These are phyloP conservation scores for Acanthamoeba polyphaga DNA, from an alignment of 208 protist genomes.

Conservation along the genomic window DNA sequence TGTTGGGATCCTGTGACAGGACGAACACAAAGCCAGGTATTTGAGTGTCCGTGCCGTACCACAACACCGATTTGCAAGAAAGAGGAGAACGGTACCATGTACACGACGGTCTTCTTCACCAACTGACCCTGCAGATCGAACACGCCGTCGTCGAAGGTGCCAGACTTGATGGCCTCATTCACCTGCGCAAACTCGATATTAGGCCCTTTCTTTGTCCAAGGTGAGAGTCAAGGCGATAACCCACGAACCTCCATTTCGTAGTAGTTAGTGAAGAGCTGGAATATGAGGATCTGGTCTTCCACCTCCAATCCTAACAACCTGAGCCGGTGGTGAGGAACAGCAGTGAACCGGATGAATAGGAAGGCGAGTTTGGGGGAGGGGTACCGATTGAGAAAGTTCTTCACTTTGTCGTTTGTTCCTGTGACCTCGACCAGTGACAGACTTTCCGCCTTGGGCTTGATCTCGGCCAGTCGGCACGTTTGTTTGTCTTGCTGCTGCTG, in stretches of 20 bases:
- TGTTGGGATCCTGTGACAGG: background rate
- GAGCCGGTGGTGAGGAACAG: background rate
- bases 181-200: background rate
- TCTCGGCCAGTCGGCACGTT: background rate
- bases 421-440: background rate
- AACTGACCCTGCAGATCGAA: background rate
- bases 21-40: background rate
- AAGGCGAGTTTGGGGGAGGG: too few relatives aligned
- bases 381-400: conserved; percentile 22
- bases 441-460: conserved; percentile 2
- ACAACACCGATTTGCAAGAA: background rate
- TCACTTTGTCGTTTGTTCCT: background rate
- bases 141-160: conserved; percentile 20
- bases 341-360: too few relatives aligned
- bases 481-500: background rate
- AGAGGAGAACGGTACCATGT: background rate
- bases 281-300: background rate
- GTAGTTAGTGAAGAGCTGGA: conserved; percentile 11
- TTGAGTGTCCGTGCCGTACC: background rate
- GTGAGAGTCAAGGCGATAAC: background rate
- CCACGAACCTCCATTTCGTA: background rate
- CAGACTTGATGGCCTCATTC: conserved; percentile 22
- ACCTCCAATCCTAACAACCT: background rate
- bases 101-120: background rate
- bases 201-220: background rate